phyloP scores from a whole-genome alignment of 2,329 filamentous ascomycete species.

The Epichloe festucae region DNA sequence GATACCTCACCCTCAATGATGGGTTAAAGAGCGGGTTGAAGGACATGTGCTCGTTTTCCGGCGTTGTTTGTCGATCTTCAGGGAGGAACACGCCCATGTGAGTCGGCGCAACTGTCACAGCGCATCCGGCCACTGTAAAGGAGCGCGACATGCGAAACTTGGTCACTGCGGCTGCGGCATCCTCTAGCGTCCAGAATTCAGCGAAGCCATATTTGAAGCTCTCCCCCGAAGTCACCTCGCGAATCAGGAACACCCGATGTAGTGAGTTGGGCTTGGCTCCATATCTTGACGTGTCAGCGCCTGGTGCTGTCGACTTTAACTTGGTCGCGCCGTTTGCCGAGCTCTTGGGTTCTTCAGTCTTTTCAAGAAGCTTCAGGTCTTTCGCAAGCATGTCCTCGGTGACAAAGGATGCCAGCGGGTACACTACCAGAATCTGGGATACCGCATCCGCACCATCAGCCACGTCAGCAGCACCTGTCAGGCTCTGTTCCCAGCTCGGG shows the following conservation, averaged over 20 bases:
- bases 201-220: slow-evolving; percentile 76
- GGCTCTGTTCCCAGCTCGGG: slow-evolving; percentile 20
- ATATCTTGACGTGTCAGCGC: slow-evolving; percentile 42
- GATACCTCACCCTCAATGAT: slow-evolving; percentile 57
- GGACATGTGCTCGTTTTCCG: slow-evolving; percentile 47
- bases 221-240: slow-evolving; percentile 60
- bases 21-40: slow-evolving; percentile 61
- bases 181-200: slow-evolving; percentile 65
- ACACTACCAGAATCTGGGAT: slow-evolving; percentile 65
- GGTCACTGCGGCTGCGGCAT: slow-evolving; percentile 60
- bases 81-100: slow-evolving; percentile 78
- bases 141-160: slow-evolving; percentile 60
- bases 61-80: slow-evolving; percentile 43
- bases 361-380: slow-evolving; percentile 63
- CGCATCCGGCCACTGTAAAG: slow-evolving; percentile 65
- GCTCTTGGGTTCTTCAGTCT: slow-evolving; percentile 34
- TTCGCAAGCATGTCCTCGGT: slow-evolving; percentile 60
- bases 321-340: slow-evolving; percentile 34
- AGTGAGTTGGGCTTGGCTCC: slow-evolving; percentile 65
- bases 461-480: slow-evolving; percentile 37
- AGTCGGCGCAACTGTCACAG: slow-evolving; percentile 60
- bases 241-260: slow-evolving; percentile 62
- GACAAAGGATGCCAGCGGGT: slow-evolving; percentile 56
- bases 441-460: slow-evolving; percentile 40
- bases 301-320: slow-evolving; percentile 46